Evolutionary conservation across 768 basidiomycete genomes (phyloP), one percentile per base, ranked within the genome.

Genomic region (Cyathus striatus): DNA sequence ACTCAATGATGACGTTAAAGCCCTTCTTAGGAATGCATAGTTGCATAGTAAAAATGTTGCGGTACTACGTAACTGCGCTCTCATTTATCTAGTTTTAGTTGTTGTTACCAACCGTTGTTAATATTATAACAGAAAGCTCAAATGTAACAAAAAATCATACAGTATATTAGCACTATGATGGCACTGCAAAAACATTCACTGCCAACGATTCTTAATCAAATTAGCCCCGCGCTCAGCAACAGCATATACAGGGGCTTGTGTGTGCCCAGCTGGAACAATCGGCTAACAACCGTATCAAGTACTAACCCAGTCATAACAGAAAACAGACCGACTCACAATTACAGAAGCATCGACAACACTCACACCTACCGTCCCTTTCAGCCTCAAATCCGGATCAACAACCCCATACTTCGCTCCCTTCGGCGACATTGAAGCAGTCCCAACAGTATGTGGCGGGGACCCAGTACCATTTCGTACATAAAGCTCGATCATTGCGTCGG

Each of bases 301-400:
- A 32, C 6, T 16, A 24, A 40, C 12, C 6, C 3, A 23, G 23
- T 9, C 23, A 22, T 35, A 21, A 24, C 26, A 20, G 23, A 10
- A 20, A 22, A 3, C n/a, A 6, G n/a, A n/a, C 4, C 35, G 24
- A 56, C 62, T 40, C 46, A 42, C 30, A 12, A 32, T 32, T 44
- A 52, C 55, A 16, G 61, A 63, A 3, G 55, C 58, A 50, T 68
- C 63, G 14, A 68, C 59, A 12, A 68, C 43, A 13, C 66, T 54
- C 30, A 68, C 38, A 7, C 59, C 64, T 3, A 32, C 25, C 4
- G 53, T 50, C 1, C 56, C 54, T 45, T 65, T 62, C 13, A 66
- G 55, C 5, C 36, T 40, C 13, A 68, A 44, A 30, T 61, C 43
- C 3, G 62, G 52, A 43, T 63, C 56, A 4, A 63, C 57, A 13